These are phyloP conservation scores for Gastrolobium villosum DNA, from an alignment of 306 rosid genomes.

Conservation along the genomic window DNA sequence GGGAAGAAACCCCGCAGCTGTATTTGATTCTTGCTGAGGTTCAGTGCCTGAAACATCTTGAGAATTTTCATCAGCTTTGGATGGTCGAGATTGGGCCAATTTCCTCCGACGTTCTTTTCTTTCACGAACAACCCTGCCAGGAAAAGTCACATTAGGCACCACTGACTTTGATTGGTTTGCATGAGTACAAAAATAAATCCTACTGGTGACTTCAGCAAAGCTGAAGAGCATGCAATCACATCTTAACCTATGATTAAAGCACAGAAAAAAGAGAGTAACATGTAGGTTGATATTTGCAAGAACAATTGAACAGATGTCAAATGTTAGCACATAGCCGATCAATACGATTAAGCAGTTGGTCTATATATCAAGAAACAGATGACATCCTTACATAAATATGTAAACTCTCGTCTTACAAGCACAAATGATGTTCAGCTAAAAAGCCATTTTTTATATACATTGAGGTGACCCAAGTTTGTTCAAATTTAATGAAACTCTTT, in stretches of 20 bases:
- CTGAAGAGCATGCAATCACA: not conserved
- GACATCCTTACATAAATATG: slow-evolving; percentile 19
- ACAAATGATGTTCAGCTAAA: slow-evolving; percentile 21
- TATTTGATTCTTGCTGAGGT: slow-evolving; percentile 48
- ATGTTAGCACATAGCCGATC: slow-evolving; percentile 2
- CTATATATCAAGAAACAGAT: not conserved
- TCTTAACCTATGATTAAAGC: not conserved
- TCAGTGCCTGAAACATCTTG: slow-evolving; percentile 52
- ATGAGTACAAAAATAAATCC: slow-evolving; percentile 23
- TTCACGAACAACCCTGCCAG: slow-evolving; percentile 73
- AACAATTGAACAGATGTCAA: not conserved
- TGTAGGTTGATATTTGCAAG: not conserved
- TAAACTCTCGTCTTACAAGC: not conserved
- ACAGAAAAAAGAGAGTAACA: not conserved
- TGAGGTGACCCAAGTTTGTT: not conserved
- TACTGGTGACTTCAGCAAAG: slow-evolving; percentile 24
- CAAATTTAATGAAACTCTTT: not conserved
- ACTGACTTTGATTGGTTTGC: not conserved
- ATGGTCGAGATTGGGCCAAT: slow-evolving; percentile 76
- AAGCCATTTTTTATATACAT: not conserved
- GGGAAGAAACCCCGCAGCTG: slow-evolving; percentile 76
- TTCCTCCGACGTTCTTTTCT: slow-evolving; percentile 76
- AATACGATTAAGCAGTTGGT: not conserved
- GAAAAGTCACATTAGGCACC: slow-evolving; percentile 25
- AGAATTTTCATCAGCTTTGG: slow-evolving; percentile 51